A percentile compares a stretch with the other conserved stretches of the same genome.
Evolutionary conservation across 2,329 filamentous ascomycete genomes (phyloP).

Genomic region (Alternaria sp.): DNA sequence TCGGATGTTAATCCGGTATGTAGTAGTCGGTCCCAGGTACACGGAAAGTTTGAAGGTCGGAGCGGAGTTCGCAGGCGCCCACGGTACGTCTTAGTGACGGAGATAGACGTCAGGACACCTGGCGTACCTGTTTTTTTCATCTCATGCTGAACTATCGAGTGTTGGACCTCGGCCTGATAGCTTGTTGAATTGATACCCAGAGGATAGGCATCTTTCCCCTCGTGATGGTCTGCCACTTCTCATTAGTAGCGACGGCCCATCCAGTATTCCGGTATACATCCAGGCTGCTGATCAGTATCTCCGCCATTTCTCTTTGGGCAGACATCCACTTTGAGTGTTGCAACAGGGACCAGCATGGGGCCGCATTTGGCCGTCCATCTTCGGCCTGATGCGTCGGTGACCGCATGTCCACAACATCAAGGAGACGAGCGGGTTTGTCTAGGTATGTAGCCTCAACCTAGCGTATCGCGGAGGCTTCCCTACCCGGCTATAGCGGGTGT

Average conservation of each 20-base stretch:
- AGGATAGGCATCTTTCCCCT: neutral
- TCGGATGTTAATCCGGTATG: neutral
- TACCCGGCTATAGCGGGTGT: neutral
- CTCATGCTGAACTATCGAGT: neutral
- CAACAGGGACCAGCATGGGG: neutral
- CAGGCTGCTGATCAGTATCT: constrained; percentile 3
- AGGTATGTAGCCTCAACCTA: neutral
- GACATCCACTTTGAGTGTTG: neutral
- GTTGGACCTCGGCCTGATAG: neutral
- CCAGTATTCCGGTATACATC: neutral
- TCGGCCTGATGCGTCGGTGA: neutral
- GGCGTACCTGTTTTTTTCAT: neutral
- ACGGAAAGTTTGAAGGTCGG: neutral
- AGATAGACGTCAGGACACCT: neutral
- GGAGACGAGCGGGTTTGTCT: neutral
- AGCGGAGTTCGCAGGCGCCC: neutral
- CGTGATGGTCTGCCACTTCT: neutral
- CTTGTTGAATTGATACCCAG: neutral
- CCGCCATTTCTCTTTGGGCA: neutral
- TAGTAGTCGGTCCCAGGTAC: neutral
- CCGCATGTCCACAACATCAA: neutral
- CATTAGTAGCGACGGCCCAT: neutral
- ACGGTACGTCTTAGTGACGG: neutral
- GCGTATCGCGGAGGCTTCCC: neutral
- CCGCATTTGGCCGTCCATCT: constrained; percentile 4